Evolutionary conservation across 805 yeast genomes (phyloP).

Genomic region (Ogataea nitratoaversa): DNA sequence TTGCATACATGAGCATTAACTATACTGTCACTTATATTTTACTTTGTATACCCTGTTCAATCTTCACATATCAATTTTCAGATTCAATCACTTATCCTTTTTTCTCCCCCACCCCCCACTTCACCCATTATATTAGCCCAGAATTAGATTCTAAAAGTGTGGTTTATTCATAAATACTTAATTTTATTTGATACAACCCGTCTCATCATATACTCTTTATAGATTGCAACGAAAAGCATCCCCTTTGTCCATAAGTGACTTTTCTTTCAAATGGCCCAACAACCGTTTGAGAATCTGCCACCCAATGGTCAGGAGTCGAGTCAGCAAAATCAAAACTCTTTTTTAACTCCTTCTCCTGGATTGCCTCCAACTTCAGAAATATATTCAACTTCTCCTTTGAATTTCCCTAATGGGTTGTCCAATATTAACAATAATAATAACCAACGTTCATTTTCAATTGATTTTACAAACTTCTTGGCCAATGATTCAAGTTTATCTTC

Average conservation of each 20-base stretch:
- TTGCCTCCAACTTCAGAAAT: slow-evolving; percentile 7
- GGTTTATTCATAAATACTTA: no score
- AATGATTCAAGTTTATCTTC: slow-evolving; percentile 10
- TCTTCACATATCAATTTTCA: no score
- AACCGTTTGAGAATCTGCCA: slow-evolving; percentile 2
- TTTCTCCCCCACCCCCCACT: no score
- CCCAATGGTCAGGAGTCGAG: slow-evolving; percentile 1
- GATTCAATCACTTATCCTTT: no score
- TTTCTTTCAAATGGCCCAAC: slow-evolving; percentile 6
- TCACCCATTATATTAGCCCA: no score
- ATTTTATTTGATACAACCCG: background rate
- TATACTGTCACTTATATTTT: no score
- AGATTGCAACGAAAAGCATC: background rate
- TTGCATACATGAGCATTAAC: no score
- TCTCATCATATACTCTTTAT: background rate
- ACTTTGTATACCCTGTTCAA: no score
- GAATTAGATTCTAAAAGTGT: no score
- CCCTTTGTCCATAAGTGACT: background rate
- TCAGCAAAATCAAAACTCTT: slow-evolving; percentile 2
- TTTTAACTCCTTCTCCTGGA: slow-evolving; percentile 17
- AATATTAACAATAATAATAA: background rate
- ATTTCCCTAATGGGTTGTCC: background rate
- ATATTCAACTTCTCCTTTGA: slow-evolving; percentile 3
- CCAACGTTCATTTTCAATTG: slow-evolving; percentile 17
- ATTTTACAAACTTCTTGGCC: slow-evolving; percentile 13